Evolutionary conservation across 1,284 basidiomycete species (phyloP).

Genomic region (Agaricales sp.): DNA sequence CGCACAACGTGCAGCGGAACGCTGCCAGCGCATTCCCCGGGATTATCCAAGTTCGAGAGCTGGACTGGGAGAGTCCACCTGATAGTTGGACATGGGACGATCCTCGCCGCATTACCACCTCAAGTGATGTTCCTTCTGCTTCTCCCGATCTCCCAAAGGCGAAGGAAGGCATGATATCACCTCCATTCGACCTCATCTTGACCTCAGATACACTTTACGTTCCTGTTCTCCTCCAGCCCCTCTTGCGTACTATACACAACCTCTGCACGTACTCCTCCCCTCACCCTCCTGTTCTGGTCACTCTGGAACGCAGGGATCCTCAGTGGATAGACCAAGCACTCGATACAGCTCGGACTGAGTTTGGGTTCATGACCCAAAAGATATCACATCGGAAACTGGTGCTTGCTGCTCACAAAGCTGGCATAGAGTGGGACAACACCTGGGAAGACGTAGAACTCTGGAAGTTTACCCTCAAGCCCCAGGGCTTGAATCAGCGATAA

Average conservation of each 20-base stretch:
- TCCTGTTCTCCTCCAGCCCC: constrained; percentile 51
- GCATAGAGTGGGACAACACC: constrained; percentile 52
- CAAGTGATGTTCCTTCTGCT: constrained; percentile 9
- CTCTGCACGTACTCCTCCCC: constrained; percentile 31
- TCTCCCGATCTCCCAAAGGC: constrained; percentile 9
- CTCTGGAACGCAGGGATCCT: constrained; percentile 73
- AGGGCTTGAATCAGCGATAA: constrained; percentile 5
- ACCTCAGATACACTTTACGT: constrained; percentile 83
- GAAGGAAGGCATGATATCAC: constrained; percentile 17
- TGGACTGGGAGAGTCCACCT: constrained; percentile 54
- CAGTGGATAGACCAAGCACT: constrained; percentile 51
- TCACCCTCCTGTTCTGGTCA: constrained; percentile 50
- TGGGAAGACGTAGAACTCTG: constrained; percentile 76
- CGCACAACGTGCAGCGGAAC: constrained; percentile 53
- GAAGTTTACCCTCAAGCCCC: constrained; percentile 29
- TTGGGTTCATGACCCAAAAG: constrained; percentile 48
- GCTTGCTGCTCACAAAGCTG: constrained; percentile 50
- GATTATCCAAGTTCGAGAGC: constrained; percentile 41
- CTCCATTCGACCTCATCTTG: constrained; percentile 71
- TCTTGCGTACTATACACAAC: constrained; percentile 57
- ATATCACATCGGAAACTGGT: constrained; percentile 51
- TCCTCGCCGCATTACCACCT: constrained; percentile 25
- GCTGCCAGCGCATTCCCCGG: constrained; percentile 26
- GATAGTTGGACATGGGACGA: constrained; percentile 46
- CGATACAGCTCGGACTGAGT: constrained; percentile 31